Conservation (phyloP, 768 basidiomycete species). For the Podaxis pistillaris region DNA sequence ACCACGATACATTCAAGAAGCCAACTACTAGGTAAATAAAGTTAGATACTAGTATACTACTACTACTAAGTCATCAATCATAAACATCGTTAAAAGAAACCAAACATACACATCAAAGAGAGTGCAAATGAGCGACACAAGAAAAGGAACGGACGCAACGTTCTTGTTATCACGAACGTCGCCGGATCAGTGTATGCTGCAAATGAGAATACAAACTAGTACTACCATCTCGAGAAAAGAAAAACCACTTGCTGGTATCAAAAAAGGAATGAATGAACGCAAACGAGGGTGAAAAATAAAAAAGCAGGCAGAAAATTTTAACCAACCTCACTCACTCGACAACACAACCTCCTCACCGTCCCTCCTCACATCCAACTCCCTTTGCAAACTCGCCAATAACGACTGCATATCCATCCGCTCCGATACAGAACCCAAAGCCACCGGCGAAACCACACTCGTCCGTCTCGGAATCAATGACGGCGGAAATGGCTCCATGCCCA, state of each 20-base stretch:
- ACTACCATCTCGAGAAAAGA: neutral
- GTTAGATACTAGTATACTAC: neutral
- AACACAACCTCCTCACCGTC: neutral
- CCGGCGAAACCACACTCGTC: neutral
- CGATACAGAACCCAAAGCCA: neutral
- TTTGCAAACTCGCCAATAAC: neutral
- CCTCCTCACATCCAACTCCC: neutral
- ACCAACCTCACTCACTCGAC: neutral
- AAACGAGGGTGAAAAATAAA: neutral
- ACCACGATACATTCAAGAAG: neutral
- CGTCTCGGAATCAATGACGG: conserved; percentile 3
- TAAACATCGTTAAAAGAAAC: neutral
- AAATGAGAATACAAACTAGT: neutral
- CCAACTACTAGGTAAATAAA: neutral
- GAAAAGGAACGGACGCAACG: neutral
- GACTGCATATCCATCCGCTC: conserved; percentile 1
- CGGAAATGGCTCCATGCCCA: neutral
- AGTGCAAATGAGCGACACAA: neutral
- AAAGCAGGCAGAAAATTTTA: neutral
- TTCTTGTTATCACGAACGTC: neutral
- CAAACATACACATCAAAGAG: neutral
- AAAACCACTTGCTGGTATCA: neutral
- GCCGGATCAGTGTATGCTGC: neutral
- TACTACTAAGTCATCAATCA: neutral
- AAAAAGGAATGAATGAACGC: neutral